These are phyloP conservation scores for Caryopteris hybrid DNA, from an alignment of 305 asterid genomes.

Conservation along the genomic window DNA sequence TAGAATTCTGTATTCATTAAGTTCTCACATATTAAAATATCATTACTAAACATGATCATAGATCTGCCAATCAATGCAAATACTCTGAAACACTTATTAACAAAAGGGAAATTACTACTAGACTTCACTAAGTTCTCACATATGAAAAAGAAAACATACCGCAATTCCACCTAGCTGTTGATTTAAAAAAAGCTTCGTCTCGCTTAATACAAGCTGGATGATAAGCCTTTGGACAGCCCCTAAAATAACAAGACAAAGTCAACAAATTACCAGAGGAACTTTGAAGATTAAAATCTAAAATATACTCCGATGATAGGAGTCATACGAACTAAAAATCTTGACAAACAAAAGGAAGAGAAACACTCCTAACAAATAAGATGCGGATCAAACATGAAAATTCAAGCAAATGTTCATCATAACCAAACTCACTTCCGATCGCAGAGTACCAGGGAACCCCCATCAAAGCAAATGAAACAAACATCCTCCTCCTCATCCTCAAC, in stretches of 20 bases:
- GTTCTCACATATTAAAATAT: too few relatives aligned
- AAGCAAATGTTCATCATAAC: not conserved
- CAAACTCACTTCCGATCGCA: conserved; percentile 80
- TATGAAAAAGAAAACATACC: conserved; percentile 44
- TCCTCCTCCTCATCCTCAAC: conserved; percentile 57
- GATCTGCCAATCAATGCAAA: not conserved
- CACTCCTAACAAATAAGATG: conserved; percentile 2
- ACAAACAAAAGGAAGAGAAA: not conserved
- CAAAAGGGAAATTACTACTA: not conserved
- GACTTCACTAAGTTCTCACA: conserved; percentile 1
- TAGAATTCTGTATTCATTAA: too few relatives aligned
- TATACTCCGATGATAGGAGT: not conserved
- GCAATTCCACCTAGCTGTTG: conserved; percentile 72
- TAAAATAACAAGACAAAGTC: conserved; percentile 24
- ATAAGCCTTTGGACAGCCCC: conserved; percentile 91
- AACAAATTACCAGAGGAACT: conserved; percentile 10
- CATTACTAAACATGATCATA: not conserved
- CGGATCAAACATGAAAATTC: not conserved
- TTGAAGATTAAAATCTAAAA: not conserved
- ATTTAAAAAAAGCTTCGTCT: conserved; percentile 60
- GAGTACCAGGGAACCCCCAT: conserved; percentile 74
- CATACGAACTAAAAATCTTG: too few relatives aligned
- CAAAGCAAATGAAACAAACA: conserved; percentile 83
- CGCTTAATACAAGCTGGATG: conserved; percentile 79
- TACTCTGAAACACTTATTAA: not conserved